Conservation (phyloP, 2,329 filamentous ascomycete genomes). For the Talaromyces sp. region DNA sequence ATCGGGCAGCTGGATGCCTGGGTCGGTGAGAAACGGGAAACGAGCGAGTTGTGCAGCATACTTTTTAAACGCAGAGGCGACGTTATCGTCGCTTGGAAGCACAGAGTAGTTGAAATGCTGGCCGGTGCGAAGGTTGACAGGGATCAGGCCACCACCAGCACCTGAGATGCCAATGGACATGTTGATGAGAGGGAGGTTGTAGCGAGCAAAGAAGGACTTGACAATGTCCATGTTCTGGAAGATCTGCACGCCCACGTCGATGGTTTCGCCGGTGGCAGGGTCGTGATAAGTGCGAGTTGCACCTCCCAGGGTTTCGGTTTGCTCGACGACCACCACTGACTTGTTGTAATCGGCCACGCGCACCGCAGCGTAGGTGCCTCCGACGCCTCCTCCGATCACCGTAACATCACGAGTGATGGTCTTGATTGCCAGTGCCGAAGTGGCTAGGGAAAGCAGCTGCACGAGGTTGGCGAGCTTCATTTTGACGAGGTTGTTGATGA, state of each 20-base stretch:
- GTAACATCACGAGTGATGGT: conserved; percentile 20
- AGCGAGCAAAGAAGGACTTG: conserved; percentile 18
- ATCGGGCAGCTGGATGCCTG: conserved; percentile 22
- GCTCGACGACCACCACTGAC: conserved; percentile 24
- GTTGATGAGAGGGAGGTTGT: conserved; percentile 3
- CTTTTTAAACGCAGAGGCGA: conserved; percentile 7
- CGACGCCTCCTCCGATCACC: conserved; percentile 26
- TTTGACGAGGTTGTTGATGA: background rate
- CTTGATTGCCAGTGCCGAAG: background rate
- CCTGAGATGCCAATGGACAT: background rate
- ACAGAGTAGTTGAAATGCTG: conserved; percentile 12
- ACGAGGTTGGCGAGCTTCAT: background rate
- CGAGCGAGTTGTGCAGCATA: conserved; percentile 16
- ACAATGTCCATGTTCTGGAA: conserved; percentile 19
- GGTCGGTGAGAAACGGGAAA: conserved; percentile 20
- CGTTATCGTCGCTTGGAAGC: conserved; percentile 4
- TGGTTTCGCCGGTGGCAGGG: conserved; percentile 12
- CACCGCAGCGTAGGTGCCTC: conserved; percentile 27
- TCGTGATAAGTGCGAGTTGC: conserved; percentile 24
- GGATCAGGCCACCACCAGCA: background rate
- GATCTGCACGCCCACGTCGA: conserved; percentile 27
- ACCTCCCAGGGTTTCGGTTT: conserved; percentile 22
- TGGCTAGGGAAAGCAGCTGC: background rate
- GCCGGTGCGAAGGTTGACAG: conserved; percentile 21
- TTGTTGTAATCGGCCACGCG: conserved; percentile 21